phyloP scores from a whole-genome alignment of 805 yeast species.

The Barnettozyma botsteinii region DNA sequence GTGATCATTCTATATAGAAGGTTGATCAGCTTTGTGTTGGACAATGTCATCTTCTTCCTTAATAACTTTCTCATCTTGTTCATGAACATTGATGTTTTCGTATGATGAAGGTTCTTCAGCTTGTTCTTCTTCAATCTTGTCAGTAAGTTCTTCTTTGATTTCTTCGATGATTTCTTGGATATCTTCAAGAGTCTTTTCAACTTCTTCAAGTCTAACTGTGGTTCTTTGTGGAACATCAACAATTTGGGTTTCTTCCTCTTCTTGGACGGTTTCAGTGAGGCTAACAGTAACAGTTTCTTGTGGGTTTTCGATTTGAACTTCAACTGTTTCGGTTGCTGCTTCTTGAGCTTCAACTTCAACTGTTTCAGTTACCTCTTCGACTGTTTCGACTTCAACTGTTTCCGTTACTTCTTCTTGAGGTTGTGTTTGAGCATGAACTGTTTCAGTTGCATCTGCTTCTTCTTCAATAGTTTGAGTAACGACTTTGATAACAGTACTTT shows the following conservation, averaged over 20 bases:
- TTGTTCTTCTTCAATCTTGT: conserved; percentile 4
- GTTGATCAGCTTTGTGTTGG: conserved; percentile 10
- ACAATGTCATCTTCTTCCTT: conserved; percentile 2
- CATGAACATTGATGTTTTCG: conserved; percentile 7
- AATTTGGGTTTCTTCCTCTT: background rate
- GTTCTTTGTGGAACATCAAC: too few relatives aligned
- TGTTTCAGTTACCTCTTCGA: conserved; percentile 1
- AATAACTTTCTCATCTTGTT: conserved; percentile 2
- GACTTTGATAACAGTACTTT: background rate
- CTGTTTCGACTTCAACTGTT: conserved; percentile 1
- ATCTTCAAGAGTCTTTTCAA: too few relatives aligned
- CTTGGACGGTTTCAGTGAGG: background rate
- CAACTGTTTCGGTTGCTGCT: background rate
- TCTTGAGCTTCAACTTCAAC: background rate
- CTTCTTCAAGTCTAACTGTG: too few relatives aligned
- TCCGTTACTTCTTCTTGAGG: conserved; percentile 1
- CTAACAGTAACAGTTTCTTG: too few relatives aligned
- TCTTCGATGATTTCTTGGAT: too few relatives aligned
- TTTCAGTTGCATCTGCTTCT: conserved; percentile 3
- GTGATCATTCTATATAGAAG: background rate
- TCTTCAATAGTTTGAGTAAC: conserved; percentile 5
- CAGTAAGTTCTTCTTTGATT: conserved; percentile 4
- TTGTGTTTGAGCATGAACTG: background rate
- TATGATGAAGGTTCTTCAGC: conserved; percentile 4
- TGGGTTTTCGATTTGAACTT: too few relatives aligned